These are phyloP conservation scores for Lactuca sativa DNA, from an alignment of 129 eudicot genomes.

Conservation along the genomic window DNA sequence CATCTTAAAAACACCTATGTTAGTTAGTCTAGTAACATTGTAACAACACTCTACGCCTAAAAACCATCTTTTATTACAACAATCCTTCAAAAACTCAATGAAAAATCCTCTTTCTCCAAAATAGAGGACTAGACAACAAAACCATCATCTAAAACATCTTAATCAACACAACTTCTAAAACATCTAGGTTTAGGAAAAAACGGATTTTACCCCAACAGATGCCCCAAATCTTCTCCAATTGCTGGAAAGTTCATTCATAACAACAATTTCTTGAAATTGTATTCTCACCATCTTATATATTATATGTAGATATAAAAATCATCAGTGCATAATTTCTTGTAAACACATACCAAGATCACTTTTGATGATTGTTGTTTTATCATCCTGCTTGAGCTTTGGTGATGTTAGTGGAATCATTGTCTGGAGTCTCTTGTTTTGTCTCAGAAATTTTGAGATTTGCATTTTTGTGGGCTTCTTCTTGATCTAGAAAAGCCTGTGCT, in stretches of 20 bases:
- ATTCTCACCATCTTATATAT: no score
- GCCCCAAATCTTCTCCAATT: no score
- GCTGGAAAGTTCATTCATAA: no score
- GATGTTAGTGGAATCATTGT: constrained; percentile 11
- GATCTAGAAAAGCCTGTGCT: constrained; percentile 63
- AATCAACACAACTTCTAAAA: neutral
- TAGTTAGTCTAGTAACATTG: neutral
- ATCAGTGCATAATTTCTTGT: neutral
- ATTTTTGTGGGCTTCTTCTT: constrained; percentile 45
- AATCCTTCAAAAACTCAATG: neutral
- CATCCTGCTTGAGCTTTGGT: constrained; percentile 25
- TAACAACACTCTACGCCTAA: neutral
- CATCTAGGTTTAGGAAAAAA: neutral
- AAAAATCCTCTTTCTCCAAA: neutral
- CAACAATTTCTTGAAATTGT: no score
- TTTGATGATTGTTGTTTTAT: neutral
- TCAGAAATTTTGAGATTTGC: constrained; percentile 37
- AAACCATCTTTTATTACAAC: neutral
- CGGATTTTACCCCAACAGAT: no score
- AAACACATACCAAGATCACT: constrained; percentile 13
- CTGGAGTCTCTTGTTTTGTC: constrained; percentile 33
- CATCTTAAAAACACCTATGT: no score
- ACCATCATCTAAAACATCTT: neutral
- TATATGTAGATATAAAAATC: no score
- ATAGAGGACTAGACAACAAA: neutral